Evolutionary conservation across 306 rosid species (phyloP).

Genomic region (Mimosa bimucronata): DNA sequence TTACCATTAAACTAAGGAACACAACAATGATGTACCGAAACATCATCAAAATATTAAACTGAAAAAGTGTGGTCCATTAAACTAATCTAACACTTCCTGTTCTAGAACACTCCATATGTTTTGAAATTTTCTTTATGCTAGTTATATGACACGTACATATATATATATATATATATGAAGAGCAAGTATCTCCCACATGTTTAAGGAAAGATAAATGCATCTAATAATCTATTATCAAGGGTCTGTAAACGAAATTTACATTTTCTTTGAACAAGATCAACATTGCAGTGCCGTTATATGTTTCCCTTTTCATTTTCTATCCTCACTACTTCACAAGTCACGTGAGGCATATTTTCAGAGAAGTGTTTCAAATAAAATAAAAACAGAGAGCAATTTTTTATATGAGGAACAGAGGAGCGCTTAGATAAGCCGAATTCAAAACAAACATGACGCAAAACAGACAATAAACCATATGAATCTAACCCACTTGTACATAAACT

Average conservation of each 20-base stretch:
- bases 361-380: too few relatives aligned
- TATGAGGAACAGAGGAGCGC: not conserved
- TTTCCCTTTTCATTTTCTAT: not conserved
- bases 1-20: not conserved
- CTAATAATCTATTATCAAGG: not conserved
- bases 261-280: conserved; percentile 1
- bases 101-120: not conserved
- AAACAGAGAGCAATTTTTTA: not conserved
- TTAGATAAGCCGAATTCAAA: not conserved
- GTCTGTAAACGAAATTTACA: not conserved
- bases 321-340: not conserved
- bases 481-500: not conserved
- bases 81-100: conserved; percentile 6
- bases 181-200: not conserved
- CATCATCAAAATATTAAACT: conserved; percentile 2
- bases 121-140: not conserved
- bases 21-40: not conserved
- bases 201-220: not conserved
- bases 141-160: not conserved
- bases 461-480: not conserved
- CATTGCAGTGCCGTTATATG: not conserved
- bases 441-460: conserved; percentile 2
- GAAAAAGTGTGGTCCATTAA: not conserved
- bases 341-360: not conserved
- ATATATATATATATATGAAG: not conserved